Base-by-base conservation (phyloP, 345 rosid genomes). In the Corchorus olitorius region DNA sequence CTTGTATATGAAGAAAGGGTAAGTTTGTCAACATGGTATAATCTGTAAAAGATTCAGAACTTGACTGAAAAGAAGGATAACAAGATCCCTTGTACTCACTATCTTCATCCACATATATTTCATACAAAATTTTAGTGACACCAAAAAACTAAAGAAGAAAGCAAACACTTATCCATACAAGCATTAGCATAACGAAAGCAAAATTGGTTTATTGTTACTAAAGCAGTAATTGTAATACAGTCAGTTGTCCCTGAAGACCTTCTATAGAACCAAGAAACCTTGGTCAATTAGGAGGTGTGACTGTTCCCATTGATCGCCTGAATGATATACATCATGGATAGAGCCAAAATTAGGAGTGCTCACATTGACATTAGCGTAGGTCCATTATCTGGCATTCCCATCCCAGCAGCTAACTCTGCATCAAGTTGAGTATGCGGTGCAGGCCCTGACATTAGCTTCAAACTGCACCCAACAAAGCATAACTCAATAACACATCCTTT, bases 301-400 rank as follows among this genome's bases (percentile, higher is more conserved):
- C 39, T 74, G 16, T 48, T 17, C 61, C 58, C 37, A 54, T 50
- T 50, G 37, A 43, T 64, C 27, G 59, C 61, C 75, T 37, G 53
- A 55, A 72, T 13, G 45, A 34, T 41, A 12, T 20, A 67, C 46
- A 79, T 12, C 12, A 49, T 14, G 37, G 56, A 61, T 60, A 54
- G 49, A 50, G 13, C 70, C 45, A 71, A 69, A 27, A 78, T 59
- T 76, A 11, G 75, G 5, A 37, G 43, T 27, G 77, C 69, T 89
- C 85, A 91, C 58, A 77, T 53, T 0, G 89, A 69, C 93, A 89
- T 89, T 72, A 95, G 88, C 83, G 87, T 89, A 14, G 91, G 90
- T 20, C 99, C 99, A 86, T 92, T 92, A 75, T 96, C 97, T 0
- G 99, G 99, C 91, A 85, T 89, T 37, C 98, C 99, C 99, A 89